These are phyloP conservation scores for Nakaseomyces bracarensis DNA, from an alignment of 1,139 yeast species.

Conservation along the genomic window DNA sequence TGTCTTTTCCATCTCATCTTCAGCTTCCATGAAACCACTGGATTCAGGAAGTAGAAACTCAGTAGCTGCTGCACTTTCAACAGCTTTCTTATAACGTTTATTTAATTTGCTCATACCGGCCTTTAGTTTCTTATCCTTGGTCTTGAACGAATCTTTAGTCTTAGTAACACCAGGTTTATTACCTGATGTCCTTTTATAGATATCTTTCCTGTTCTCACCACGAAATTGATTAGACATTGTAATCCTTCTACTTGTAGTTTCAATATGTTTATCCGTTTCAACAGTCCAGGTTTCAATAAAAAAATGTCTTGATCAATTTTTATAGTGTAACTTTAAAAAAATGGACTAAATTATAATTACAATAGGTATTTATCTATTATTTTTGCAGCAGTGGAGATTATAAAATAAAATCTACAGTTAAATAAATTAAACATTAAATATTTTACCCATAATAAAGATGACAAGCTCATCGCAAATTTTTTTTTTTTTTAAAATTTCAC, in stretches of 20 bases:
- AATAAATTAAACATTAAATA: no score
- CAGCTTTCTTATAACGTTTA: conserved; percentile 66
- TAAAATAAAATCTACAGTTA: background rate
- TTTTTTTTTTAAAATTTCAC: background rate
- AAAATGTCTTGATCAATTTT: no score
- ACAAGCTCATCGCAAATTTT: conserved; percentile 2
- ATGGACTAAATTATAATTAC: no score
- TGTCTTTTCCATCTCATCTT: conserved; percentile 82
- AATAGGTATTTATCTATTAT: no score
- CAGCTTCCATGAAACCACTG: conserved; percentile 82
- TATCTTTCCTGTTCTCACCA: background rate
- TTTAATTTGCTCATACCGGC: conserved; percentile 62
- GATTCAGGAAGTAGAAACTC: conserved; percentile 80
- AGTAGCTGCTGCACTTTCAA: conserved; percentile 73
- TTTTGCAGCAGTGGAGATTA: no score
- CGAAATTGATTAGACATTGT: conserved; percentile 1
- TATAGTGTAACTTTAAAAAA: no score
- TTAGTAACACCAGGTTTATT: conserved; percentile 15
- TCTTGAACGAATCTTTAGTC: conserved; percentile 12
- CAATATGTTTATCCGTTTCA: background rate
- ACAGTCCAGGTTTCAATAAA: no score
- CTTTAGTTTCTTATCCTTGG: conserved; percentile 53
- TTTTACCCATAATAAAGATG: background rate
- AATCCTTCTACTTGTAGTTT: background rate
- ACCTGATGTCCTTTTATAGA: conserved; percentile 15